Evolutionary conservation across 1,284 basidiomycete genomes (phyloP), one percentile per base, ranked within the genome.

Genomic region (Dichomitus squalens): DNA sequence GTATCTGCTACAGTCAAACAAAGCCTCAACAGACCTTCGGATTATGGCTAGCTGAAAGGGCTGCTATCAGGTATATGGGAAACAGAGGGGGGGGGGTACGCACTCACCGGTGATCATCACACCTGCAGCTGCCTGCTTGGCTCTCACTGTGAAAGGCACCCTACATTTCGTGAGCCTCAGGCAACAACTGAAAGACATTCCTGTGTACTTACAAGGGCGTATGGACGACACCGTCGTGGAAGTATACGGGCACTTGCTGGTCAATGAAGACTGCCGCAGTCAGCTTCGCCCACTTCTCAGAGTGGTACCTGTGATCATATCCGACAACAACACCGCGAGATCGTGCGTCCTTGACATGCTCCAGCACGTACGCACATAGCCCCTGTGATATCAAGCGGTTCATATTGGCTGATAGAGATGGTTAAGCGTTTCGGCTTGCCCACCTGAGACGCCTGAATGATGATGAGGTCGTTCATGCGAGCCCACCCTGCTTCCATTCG

Each of bases 401-500:
- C 55, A 43, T 21, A 52, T 55, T 34, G 27, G 31, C 49, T n/a
- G 34, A 16, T 29, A 47, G 63, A 44, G 48, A 16, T 39, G 9
- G 16, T n/a, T n/a, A 3, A 23, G 53, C 4, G 14, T 14, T 1
- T n/a, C 21, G 21, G 12, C n/a, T 12, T 34, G 58, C 58, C n/a
- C 47, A 85, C 91, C 78, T 93, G 90, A 16, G 90, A 91, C 5
- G 92, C 83, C 68, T 94, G 92, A 38, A 93, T 87, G 52, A 95
- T 77, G 46, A 86, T 90, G 51, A 95, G 73, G 70, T 93, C 90
- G 69, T 95, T 95, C 90, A 95, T 94, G 52, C 88, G 81, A 20
- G 88, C 79, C 82, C 88, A 93, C 2, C 92, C 92, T 7, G 92
- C 91, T 67, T 91, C 88, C 92, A 95, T 95, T 60, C 75, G 79